These are phyloP conservation scores for Calonectria pseudoturangicola DNA, from an alignment of 2,329 filamentous ascomycete genomes.

Conservation along the genomic window DNA sequence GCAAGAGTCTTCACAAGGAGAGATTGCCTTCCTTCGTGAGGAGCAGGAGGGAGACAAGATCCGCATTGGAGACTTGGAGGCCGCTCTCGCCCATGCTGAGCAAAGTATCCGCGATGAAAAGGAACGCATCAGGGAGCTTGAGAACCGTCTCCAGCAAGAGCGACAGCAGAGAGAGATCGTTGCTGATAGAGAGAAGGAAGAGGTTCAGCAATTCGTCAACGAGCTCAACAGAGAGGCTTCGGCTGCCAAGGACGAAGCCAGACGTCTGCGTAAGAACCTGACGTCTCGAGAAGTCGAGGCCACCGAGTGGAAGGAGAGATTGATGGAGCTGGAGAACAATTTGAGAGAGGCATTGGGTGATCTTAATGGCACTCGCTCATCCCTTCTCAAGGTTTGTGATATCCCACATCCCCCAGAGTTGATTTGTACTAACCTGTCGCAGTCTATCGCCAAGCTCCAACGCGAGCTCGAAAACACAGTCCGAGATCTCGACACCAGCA, in stretches of 20 bases:
- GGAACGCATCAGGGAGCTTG: conserved; percentile 83
- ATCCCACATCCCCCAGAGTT: neutral
- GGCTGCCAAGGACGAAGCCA: conserved; percentile 88
- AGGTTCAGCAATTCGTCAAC: conserved; percentile 94
- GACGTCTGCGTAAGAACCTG: conserved; percentile 87
- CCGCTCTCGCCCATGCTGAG: conserved; percentile 85
- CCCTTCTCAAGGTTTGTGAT: conserved; percentile 82
- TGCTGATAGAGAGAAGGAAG: conserved; percentile 92
- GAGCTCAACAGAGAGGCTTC: conserved; percentile 92
- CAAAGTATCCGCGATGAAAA: conserved; percentile 88
- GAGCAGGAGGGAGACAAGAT: conserved; percentile 99
- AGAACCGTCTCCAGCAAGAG: conserved; percentile 86
- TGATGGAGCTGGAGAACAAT: conserved; percentile 92
- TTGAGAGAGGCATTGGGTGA: conserved; percentile 91
- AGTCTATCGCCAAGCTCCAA: conserved; percentile 91
- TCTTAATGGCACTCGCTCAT: conserved; percentile 88
- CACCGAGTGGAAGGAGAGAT: conserved; percentile 90
- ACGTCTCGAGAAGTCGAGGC: conserved; percentile 91
- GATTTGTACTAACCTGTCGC: conserved; percentile 43
- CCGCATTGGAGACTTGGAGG: conserved; percentile 94
- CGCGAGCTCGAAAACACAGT: conserved; percentile 90
- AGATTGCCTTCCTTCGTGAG: conserved; percentile 95
- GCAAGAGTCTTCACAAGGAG: conserved; percentile 92
- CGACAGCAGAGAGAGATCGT: conserved; percentile 90
- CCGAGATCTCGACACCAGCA: conserved; percentile 86